Evolutionary conservation across 495 filamentous ascomycete species (phyloP), one percentile per base, ranked within the genome.

Genomic region (Mytilinidion resinicola): DNA sequence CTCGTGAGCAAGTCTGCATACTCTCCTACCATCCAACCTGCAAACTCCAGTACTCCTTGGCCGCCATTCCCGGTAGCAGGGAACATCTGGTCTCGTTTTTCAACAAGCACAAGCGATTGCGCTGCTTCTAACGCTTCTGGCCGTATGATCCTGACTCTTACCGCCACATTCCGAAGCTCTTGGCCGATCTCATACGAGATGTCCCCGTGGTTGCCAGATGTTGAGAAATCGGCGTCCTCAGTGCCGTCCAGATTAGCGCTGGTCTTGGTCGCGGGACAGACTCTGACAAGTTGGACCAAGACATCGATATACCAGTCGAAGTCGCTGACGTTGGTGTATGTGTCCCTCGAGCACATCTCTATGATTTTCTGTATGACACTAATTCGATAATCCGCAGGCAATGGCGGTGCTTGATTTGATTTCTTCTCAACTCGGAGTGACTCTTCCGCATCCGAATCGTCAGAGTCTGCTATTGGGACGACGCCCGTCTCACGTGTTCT

Each of bases 301-400:
- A 91, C 80, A 57, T 88, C 84, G 50, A 97, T 83, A 74, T 97
- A 97, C 93, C 93, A 98, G 60, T 95, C 93, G 69, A 98, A 97
- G 68, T 98, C 93, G 46, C 73, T 74, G 47, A 97, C 73, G 65
- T 88, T 88, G 14, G 82, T 79, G 70, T 96, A 98, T 56, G 90
- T 95, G 60, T 89, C 85, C 49, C 85, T 81, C n/a, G 88, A 89
- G 72, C 95, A 97, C 79, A 98, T 93, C 56, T 87, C 85, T 19
- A 97, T 67, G 55, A 96, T 89, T 44, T 85, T 79, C 37, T 79
- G 79, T 30, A 96, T 85, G 33, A 96, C 87, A 59, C 85, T 85
- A 10, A 84, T 69, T 38, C 82, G 84, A 70, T 96, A 97, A 46
- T 93, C 89, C 55, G 88, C 82, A 5, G 93, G 90, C 14, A 96